phyloP scores from a whole-genome alignment of 2,329 filamentous ascomycete species.

The Monosporascus ibericus region DNA sequence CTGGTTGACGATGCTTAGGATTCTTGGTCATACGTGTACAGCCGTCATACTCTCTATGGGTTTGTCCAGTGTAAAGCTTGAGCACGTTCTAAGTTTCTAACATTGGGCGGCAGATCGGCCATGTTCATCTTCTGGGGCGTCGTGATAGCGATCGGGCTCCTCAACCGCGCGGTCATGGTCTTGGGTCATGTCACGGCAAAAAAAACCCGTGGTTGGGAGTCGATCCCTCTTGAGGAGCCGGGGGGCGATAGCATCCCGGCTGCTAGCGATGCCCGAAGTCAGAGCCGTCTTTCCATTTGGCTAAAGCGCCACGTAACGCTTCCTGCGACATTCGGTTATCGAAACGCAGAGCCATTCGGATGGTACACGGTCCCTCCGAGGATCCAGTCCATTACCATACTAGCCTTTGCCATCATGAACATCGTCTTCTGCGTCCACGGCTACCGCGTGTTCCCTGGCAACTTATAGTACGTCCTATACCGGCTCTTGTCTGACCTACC shows the following conservation, averaged over 20 bases:
- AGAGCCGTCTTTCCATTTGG: conserved; percentile 15
- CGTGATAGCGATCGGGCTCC: conserved; percentile 31
- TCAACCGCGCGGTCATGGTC: conserved; percentile 20
- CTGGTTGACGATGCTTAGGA: conserved; percentile 20
- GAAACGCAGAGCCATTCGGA: conserved; percentile 36
- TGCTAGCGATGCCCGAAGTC: neutral
- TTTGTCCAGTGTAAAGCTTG: conserved; percentile 12
- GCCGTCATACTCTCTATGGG: conserved; percentile 31
- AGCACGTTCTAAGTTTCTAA: neutral
- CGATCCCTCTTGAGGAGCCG: neutral
- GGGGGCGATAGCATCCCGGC: conserved; percentile 1
- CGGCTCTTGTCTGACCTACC: neutral
- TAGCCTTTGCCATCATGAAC: conserved; percentile 33
- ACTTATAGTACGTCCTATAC: conserved; percentile 32
- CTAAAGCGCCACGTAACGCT: conserved; percentile 28
- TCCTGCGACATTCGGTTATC: conserved; percentile 38
- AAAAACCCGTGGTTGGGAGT: conserved; percentile 3
- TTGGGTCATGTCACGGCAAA: neutral
- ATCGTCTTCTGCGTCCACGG: conserved; percentile 29
- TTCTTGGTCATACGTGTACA: conserved; percentile 27
- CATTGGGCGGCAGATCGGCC: conserved; percentile 16
- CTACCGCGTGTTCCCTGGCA: conserved; percentile 30
- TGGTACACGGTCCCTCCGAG: conserved; percentile 39
- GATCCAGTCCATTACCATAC: conserved; percentile 35
- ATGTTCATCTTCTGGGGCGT: conserved; percentile 36